phyloP scores from a whole-genome alignment of 2,329 filamentous ascomycete genomes.

The Meredithiella fracta region DNA sequence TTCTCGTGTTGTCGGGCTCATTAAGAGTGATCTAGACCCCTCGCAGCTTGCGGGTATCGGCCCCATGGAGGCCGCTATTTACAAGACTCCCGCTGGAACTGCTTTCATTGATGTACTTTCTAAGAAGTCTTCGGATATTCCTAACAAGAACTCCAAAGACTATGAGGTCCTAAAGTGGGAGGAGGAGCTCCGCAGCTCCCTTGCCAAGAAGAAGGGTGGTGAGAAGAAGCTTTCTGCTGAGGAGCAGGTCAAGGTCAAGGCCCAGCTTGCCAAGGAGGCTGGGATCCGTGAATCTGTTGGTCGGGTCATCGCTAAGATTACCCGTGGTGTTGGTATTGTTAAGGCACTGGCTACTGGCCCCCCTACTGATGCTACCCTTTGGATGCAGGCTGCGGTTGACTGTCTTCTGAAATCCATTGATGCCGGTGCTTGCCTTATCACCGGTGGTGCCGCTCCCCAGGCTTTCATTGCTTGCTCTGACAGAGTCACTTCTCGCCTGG shows the following conservation, averaged over 20 bases:
- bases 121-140: slow-evolving; percentile 56
- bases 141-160: slow-evolving; percentile 84
- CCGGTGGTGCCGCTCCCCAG: slow-evolving; percentile 60
- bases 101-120: slow-evolving; percentile 81
- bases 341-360: slow-evolving; percentile 67
- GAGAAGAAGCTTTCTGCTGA: slow-evolving; percentile 83
- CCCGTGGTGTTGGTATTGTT: slow-evolving; percentile 75
- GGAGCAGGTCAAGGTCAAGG: slow-evolving; percentile 77
- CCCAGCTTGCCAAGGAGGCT: slow-evolving; percentile 75
- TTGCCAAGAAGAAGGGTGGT: slow-evolving; percentile 85
- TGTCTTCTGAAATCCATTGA: slow-evolving; percentile 59
- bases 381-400: slow-evolving; percentile 71
- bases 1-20: slow-evolving; percentile 55
- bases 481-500: slow-evolving; percentile 57
- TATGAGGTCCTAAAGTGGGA: slow-evolving; percentile 97
- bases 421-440: slow-evolving; percentile 64
- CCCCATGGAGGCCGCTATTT: slow-evolving; percentile 81
- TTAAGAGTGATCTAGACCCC: slow-evolving; percentile 57
- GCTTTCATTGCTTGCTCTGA: slow-evolving; percentile 69
- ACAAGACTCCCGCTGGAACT: slow-evolving; percentile 74
- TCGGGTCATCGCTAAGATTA: slow-evolving; percentile 50
- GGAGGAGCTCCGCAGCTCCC: slow-evolving; percentile 68
- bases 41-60: slow-evolving; percentile 56
- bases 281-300: slow-evolving; percentile 60
- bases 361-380: slow-evolving; percentile 72